phyloP scores from a whole-genome alignment of 176 grass and related monocot species.

The Zea luxurians region DNA sequence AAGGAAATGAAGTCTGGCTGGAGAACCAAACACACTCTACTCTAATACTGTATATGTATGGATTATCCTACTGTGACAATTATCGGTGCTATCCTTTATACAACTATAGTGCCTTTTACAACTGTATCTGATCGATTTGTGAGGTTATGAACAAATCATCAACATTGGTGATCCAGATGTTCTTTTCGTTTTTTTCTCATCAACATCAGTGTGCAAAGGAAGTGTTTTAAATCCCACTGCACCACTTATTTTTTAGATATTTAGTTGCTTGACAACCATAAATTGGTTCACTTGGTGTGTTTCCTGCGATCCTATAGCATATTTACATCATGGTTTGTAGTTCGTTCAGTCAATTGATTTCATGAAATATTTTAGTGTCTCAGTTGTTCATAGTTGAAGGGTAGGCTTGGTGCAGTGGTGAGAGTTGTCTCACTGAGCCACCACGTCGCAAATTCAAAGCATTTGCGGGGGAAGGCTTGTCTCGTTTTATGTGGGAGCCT shows the following conservation, averaged over 20 bases:
- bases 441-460: too few species aligned
- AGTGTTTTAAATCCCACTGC: neutral
- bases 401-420: too few species aligned
- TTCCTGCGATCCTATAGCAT: conserved; percentile 2
- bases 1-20: too few species aligned
- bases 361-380: neutral
- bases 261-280: neutral
- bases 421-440: too few species aligned
- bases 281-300: conserved; percentile 9
- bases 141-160: neutral
- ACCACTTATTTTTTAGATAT: neutral
- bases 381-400: neutral
- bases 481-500: too few species aligned
- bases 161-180: neutral
- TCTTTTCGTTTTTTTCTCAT: neutral
- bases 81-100: neutral
- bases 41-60: neutral
- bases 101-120: neutral
- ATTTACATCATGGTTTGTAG: neutral
- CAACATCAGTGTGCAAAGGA: neutral
- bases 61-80: neutral
- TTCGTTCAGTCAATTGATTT: neutral
- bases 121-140: neutral
- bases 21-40: too few species aligned
- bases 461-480: too few species aligned